Percentiles rank a stretch among this genome's conserved stretches.
Conservation (phyloP, 2,329 filamentous ascomycete species). For the Monosporascus sp. region DNA sequence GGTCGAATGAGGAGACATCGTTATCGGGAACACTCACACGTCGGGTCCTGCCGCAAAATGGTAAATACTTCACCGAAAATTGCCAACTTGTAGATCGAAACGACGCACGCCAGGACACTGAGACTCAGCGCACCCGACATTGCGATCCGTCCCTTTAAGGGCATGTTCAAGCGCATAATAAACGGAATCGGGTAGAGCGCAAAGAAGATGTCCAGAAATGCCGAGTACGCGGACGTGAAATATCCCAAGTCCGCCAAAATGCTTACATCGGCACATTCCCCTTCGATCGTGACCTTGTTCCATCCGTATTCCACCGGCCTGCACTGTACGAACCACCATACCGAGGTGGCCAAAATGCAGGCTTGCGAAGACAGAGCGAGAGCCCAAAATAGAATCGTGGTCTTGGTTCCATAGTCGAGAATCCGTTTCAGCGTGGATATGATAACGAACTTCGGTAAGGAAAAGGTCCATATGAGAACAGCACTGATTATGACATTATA, state of each 20-base stretch:
- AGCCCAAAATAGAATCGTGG: slow-evolving; percentile 23
- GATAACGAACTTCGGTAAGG: slow-evolving; percentile 28
- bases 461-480: slow-evolving; percentile 28
- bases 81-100: slow-evolving; percentile 23
- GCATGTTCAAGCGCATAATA: slow-evolving; percentile 27
- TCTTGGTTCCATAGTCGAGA: slow-evolving; percentile 23
- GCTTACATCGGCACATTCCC: slow-evolving; percentile 16
- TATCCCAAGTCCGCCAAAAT: slow-evolving; percentile 20
- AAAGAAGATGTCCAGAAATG: slow-evolving; percentile 26
- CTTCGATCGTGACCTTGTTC: slow-evolving; percentile 17
- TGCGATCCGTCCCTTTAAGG: slow-evolving; percentile 18
- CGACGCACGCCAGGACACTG: slow-evolving; percentile 19
- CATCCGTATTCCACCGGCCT: slow-evolving; percentile 19
- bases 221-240: slow-evolving; percentile 25
- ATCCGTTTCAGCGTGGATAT: slow-evolving; percentile 27
- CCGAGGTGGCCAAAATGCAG: slow-evolving; percentile 21
- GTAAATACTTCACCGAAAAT: slow-evolving; percentile 18
- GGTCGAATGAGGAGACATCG: background rate
- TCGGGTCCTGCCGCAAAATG: slow-evolving; percentile 18
- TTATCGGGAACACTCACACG: slow-evolving; percentile 18
- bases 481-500: slow-evolving; percentile 26
- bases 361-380: slow-evolving; percentile 26
- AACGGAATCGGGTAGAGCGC: slow-evolving; percentile 26
- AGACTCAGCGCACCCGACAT: slow-evolving; percentile 20
- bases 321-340: slow-evolving; percentile 28